Conservation (phyloP, 768 basidiomycete species). For the Cystoderma amianthinum region DNA sequence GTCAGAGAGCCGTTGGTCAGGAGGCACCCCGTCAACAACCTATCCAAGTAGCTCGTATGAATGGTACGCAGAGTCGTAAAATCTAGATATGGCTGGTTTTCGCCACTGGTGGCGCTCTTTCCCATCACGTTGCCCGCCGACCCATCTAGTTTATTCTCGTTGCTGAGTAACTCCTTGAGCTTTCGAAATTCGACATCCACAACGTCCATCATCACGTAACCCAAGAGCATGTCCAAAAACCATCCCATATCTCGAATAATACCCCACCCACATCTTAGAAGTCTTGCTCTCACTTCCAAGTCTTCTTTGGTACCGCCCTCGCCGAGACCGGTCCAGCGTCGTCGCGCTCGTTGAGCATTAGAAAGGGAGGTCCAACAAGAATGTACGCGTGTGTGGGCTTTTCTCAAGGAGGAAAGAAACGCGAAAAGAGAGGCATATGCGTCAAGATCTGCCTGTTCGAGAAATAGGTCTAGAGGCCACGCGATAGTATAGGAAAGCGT, state of each 20-base stretch:
- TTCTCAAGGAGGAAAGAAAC: constrained; percentile 78
- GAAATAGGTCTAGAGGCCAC: constrained; percentile 89
- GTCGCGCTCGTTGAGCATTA: constrained; percentile 75
- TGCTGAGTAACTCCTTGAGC: constrained; percentile 53
- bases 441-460: constrained; percentile 66
- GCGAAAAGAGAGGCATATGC: constrained; percentile 75
- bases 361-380: constrained; percentile 83
- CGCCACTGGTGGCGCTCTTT: constrained; percentile 4
- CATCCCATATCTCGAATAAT: constrained; percentile 84
- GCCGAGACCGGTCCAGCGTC: constrained; percentile 81
- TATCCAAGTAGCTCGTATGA: constrained; percentile 75
- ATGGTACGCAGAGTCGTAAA: constrained; percentile 82
- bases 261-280: constrained; percentile 82
- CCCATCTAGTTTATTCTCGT: constrained; percentile 14
- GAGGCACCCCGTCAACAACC: constrained; percentile 73
- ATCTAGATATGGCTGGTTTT: constrained; percentile 42
- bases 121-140: constrained; percentile 7
- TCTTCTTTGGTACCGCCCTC: constrained; percentile 82
- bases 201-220: constrained; percentile 88
- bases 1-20: constrained; percentile 61
- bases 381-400: constrained; percentile 76
- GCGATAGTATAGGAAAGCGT: constrained; percentile 62
- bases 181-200: constrained; percentile 77
- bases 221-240: constrained; percentile 80
- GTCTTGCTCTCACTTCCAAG: constrained; percentile 49